Conservation (phyloP, 331 rosid species). For the Arachis monticola region DNA sequence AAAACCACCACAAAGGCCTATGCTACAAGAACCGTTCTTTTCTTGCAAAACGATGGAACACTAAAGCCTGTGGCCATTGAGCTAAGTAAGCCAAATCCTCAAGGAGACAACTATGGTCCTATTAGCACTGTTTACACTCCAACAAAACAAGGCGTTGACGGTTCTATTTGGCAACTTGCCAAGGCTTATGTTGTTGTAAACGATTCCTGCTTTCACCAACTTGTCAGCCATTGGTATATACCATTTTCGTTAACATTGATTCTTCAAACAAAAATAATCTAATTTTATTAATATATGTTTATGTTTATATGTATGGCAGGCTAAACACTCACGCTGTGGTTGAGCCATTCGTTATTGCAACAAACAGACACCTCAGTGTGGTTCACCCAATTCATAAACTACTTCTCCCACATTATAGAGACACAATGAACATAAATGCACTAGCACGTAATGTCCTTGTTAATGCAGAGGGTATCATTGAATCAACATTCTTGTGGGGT, state of each 20-base stretch:
- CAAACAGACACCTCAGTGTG: conserved; percentile 47
- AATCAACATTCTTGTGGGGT: conserved; percentile 36
- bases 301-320: conserved; percentile 14
- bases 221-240: conserved; percentile 46
- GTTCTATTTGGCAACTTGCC: conserved; percentile 32
- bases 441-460: conserved; percentile 38
- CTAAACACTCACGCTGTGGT: conserved; percentile 45
- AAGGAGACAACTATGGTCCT: conserved; percentile 2
- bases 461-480: conserved; percentile 46
- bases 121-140: not conserved
- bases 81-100: conserved; percentile 2
- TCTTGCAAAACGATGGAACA: conserved; percentile 16
- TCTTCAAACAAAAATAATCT: not conserved
- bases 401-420: conserved; percentile 42
- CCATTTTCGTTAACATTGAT: not conserved
- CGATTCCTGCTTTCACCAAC: conserved; percentile 45
- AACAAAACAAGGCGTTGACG: conserved; percentile 1
- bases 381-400: conserved; percentile 47
- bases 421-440: conserved; percentile 46
- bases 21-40: conserved; percentile 13
- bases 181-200: conserved; percentile 46
- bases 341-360: conserved; percentile 47
- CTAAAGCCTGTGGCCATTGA: conserved; percentile 16
- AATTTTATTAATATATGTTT: not conserved
- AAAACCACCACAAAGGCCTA: not conserved